Conservation (phyloP, 768 basidiomycete species). For the Serendipita indica region DNA sequence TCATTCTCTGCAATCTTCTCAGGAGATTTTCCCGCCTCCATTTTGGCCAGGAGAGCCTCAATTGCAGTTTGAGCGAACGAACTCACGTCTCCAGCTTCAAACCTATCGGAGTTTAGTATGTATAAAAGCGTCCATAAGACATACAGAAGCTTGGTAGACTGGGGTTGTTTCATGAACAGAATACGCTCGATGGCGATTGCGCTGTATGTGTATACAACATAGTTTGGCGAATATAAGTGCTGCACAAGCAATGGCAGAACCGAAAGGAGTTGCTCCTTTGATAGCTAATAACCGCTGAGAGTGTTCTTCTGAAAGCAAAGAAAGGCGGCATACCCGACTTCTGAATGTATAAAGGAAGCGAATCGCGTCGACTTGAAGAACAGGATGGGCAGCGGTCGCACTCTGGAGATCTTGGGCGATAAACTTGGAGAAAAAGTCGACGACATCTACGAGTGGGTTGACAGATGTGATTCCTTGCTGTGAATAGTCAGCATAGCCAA, state of each 20-base stretch:
- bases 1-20: slow-evolving; percentile 96
- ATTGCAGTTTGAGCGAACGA: slow-evolving; percentile 20
- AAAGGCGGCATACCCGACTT: slow-evolving; percentile 86
- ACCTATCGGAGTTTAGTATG: background rate
- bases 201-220: slow-evolving; percentile 90
- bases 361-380: slow-evolving; percentile 92
- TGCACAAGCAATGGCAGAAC: slow-evolving; percentile 76
- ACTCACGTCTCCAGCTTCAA: background rate
- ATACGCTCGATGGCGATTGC: slow-evolving; percentile 97
- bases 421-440: slow-evolving; percentile 89
- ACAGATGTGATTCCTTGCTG: slow-evolving; percentile 89
- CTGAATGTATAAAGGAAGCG: slow-evolving; percentile 89
- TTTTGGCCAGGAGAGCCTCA: slow-evolving; percentile 56
- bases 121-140: slow-evolving; percentile 12
- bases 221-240: slow-evolving; percentile 70
- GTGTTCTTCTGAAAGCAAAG: background rate
- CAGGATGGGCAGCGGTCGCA: slow-evolving; percentile 58
- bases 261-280: slow-evolving; percentile 82
- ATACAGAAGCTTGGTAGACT: slow-evolving; percentile 12
- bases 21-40: slow-evolving; percentile 62
- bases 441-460: slow-evolving; percentile 82
- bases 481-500: background rate
- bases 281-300: slow-evolving; percentile 37
- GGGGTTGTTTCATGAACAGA: slow-evolving; percentile 64
- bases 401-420: slow-evolving; percentile 79